Evolutionary conservation across 306 rosid species (phyloP).

Genomic region (Castanea sativa): DNA sequence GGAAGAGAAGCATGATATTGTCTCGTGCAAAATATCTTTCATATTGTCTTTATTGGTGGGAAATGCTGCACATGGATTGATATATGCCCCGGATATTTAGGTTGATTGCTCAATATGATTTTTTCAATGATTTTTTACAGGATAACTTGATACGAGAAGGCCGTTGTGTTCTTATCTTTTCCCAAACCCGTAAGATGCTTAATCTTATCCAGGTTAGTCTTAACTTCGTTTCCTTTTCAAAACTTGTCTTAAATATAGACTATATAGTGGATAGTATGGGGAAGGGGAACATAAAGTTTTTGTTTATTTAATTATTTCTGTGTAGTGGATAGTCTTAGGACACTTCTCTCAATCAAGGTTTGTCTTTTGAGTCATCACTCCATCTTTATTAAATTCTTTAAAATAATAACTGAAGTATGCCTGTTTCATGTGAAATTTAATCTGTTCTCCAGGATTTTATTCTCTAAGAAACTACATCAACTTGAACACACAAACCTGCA

Average conservation of each 20-base stretch:
- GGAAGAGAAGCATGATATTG: conserved; percentile 49
- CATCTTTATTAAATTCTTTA: no score
- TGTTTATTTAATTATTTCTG: not conserved
- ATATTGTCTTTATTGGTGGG: conserved; percentile 81
- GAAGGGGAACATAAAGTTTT: not conserved
- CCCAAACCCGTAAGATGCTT: conserved; percentile 98
- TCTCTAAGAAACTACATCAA: no score
- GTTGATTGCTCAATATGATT: conserved; percentile 12
- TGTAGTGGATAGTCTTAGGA: not conserved
- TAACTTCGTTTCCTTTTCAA: not conserved
- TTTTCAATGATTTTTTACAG: conserved; percentile 33
- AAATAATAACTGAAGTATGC: no score
- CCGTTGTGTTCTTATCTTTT: conserved; percentile 78
- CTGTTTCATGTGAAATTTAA: no score
- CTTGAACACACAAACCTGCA: no score
- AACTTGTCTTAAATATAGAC: not conserved
- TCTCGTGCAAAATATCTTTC: conserved; percentile 84
- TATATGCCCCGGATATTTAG: conserved; percentile 11
- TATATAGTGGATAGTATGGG: not conserved
- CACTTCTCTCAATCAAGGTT: not conserved
- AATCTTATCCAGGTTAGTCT: conserved; percentile 76
- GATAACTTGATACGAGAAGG: conserved; percentile 73
- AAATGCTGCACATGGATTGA: not conserved
- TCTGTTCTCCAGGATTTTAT: no score
- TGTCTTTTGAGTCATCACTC: no score